phyloP scores from a whole-genome alignment of 2,329 filamentous ascomycete species.

The Ceratocystis lukuohia region DNA sequence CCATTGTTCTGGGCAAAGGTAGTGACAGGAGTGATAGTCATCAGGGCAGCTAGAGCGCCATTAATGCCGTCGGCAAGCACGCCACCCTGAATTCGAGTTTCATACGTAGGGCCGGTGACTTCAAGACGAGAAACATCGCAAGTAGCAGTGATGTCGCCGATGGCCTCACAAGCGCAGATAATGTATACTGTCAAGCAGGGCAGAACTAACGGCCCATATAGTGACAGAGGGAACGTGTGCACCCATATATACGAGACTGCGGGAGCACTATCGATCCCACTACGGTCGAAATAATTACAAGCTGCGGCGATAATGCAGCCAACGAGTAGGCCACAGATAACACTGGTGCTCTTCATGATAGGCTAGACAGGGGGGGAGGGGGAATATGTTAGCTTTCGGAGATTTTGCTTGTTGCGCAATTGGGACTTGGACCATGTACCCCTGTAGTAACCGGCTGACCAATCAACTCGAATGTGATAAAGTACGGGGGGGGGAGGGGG shows the following conservation, averaged over 20 bases:
- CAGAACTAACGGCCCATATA: conserved; percentile 62
- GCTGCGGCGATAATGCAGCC: conserved; percentile 70
- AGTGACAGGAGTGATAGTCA: conserved; percentile 68
- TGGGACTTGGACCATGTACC: neutral
- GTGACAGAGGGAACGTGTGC: conserved; percentile 56
- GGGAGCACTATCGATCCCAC: conserved; percentile 57
- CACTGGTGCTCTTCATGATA: conserved; percentile 70
- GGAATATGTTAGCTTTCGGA: neutral
- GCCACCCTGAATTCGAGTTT: conserved; percentile 66
- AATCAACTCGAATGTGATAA: neutral
- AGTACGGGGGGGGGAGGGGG: neutral
- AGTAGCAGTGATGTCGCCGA: conserved; percentile 68
- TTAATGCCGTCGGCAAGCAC: conserved; percentile 66
- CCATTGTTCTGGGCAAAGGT: conserved; percentile 78
- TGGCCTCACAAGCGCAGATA: conserved; percentile 64
- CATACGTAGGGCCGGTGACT: conserved; percentile 57
- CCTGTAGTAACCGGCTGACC: neutral
- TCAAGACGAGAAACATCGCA: conserved; percentile 68
- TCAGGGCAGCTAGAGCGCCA: conserved; percentile 59
- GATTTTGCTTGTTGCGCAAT: neutral
- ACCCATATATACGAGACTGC: conserved; percentile 67
- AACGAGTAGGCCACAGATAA: conserved; percentile 58
- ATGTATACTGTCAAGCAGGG: conserved; percentile 58
- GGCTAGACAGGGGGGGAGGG: conserved; percentile 30
- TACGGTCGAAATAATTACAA: conserved; percentile 63